phyloP scores from a whole-genome alignment of 495 filamentous ascomycete genomes.

The Aspergillus saccharolyticus region DNA sequence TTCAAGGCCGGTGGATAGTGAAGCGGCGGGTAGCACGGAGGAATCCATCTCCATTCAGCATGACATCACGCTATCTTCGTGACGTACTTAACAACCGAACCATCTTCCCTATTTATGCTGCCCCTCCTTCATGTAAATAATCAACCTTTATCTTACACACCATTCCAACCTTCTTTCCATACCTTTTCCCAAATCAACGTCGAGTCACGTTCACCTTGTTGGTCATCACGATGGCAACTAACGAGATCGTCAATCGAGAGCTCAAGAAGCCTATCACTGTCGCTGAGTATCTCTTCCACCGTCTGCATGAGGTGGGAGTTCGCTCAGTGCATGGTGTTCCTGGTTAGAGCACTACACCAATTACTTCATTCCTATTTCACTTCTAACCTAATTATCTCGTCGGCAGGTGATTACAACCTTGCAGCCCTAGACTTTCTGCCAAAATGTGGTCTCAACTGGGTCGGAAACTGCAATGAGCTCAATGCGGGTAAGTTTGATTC shows the following conservation, averaged over 20 bases:
- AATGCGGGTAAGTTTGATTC: conserved; percentile 49
- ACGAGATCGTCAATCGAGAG: conserved; percentile 50
- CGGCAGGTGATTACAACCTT: conserved; percentile 43
- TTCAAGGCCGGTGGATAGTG: background rate
- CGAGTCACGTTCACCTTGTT: background rate
- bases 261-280: conserved; percentile 53
- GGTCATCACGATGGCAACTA: conserved; percentile 33
- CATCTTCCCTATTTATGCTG: conserved; percentile 6
- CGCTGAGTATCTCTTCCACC: conserved; percentile 58
- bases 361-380: background rate
- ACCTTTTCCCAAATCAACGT: background rate
- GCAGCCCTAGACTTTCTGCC: conserved; percentile 58
- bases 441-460: conserved; percentile 55
- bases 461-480: conserved; percentile 67
- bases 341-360: conserved; percentile 32
- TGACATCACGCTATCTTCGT: conserved; percentile 40
- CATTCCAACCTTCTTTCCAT: too few relatives aligned
- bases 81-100: conserved; percentile 21
- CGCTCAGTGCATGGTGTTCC: conserved; percentile 61
- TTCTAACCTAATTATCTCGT: background rate
- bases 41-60: conserved; percentile 8
- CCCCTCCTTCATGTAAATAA: background rate
- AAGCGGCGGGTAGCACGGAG: conserved; percentile 1
- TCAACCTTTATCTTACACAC: background rate
- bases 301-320: conserved; percentile 58